Conservation (phyloP, 2,329 filamentous ascomycete genomes). For the Ophiostoma angusticollis region DNA sequence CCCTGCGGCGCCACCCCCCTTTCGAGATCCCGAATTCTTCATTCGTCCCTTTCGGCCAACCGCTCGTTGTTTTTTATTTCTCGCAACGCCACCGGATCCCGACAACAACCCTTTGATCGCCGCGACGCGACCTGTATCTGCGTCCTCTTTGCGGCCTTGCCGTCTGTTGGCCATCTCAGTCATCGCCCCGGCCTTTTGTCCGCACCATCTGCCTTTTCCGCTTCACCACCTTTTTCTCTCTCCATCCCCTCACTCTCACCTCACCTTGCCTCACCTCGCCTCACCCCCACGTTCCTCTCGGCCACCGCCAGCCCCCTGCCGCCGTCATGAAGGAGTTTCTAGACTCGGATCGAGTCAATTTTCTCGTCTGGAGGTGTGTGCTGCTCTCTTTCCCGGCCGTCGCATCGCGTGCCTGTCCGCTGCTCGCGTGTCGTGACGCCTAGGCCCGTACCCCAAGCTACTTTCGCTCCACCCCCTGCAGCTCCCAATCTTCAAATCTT, state of each 20-base stretch:
- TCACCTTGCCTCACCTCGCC: neutral
- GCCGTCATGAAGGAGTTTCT: slow-evolving; percentile 47
- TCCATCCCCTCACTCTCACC: neutral
- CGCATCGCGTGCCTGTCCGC: neutral
- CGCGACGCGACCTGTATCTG: too few relatives aligned
- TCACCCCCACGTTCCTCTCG: neutral
- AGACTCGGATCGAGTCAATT: slow-evolving; percentile 56
- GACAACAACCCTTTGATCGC: too few relatives aligned
- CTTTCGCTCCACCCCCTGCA: slow-evolving; percentile 1
- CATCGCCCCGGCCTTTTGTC: neutral
- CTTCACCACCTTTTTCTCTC: too few relatives aligned
- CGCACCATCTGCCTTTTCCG: too few relatives aligned
- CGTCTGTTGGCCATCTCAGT: neutral
- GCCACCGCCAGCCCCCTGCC: slow-evolving; percentile 12
- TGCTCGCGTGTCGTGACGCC: neutral
- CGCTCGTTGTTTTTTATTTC: slow-evolving; percentile 1
- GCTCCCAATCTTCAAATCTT: too few relatives aligned
- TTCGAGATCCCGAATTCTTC: slow-evolving; percentile 8
- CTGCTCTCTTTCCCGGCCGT: slow-evolving; percentile 14
- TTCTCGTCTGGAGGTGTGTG: slow-evolving; percentile 59
- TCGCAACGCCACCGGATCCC: too few relatives aligned
- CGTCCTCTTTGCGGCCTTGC: too few relatives aligned
- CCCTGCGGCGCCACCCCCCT: slow-evolving; percentile 9
- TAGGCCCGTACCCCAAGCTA: neutral
- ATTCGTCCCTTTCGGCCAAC: slow-evolving; percentile 7